Percentiles rank a stretch among this genome's conserved stretches.
These are phyloP conservation scores for Amoeboaphelidium protococcarum DNA, from an alignment of 371 early-diverging fungal species.

Conservation along the genomic window DNA sequence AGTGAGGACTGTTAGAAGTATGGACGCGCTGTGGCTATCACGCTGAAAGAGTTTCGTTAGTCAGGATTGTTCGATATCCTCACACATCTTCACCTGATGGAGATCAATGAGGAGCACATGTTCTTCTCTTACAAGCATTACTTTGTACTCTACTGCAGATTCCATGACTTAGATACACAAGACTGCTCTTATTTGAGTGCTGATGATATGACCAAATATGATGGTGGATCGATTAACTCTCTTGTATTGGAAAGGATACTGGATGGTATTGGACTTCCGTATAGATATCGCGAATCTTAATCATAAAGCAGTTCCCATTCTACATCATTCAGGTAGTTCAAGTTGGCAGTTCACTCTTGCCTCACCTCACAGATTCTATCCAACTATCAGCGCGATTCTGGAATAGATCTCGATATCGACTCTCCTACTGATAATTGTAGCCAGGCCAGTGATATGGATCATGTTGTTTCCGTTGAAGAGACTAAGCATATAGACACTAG, in stretches of 20 bases:
- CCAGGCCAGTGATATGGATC: no score
- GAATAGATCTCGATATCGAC: not conserved
- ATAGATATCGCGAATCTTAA: not conserved
- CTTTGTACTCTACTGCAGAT: constrained; percentile 83
- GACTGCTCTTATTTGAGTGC: constrained; percentile 36
- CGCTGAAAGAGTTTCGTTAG: constrained; percentile 38
- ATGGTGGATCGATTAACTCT: constrained; percentile 24
- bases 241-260: constrained; percentile 30
- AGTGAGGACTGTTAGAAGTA: no score
- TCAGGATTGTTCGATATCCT: constrained; percentile 26
- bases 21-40: no score
- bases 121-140: constrained; percentile 83
- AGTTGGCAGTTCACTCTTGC: not conserved
- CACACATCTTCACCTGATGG: constrained; percentile 22
- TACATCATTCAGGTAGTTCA: no score
- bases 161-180: constrained; percentile 62
- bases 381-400: not conserved
- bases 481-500: not conserved
- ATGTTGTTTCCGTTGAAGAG: no score
- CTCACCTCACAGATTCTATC: not conserved
- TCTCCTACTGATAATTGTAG: not conserved
- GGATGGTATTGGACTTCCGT: constrained; percentile 14
- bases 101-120: constrained; percentile 21
- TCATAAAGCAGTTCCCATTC: no score
- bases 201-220: constrained; percentile 31